Evolutionary conservation across 345 rosid genomes (phyloP).

Genomic region (Rhodamnia argentea): DNA sequence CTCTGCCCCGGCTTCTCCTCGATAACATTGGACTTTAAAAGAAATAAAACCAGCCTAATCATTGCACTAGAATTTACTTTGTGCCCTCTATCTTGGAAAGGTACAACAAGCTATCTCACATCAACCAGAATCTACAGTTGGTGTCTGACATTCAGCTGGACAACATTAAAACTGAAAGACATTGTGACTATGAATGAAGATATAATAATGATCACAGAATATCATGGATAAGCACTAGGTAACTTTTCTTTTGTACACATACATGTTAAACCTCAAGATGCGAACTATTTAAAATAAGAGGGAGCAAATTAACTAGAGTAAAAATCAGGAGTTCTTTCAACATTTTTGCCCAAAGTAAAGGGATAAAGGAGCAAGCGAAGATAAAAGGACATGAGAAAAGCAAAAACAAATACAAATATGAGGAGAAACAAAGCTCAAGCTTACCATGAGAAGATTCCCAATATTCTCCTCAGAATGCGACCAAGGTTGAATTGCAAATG

Average conservation of each 20-base stretch:
- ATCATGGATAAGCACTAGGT: not conserved
- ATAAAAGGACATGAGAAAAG: not conserved
- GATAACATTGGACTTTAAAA: not conserved
- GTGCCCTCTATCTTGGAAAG: not conserved
- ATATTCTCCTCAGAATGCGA: slow-evolving; percentile 67
- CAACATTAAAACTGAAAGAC: not conserved
- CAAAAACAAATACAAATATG: not conserved
- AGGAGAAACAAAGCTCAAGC: slow-evolving; percentile 5
- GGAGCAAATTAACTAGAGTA: not conserved
- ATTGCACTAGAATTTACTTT: not conserved
- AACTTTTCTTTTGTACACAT: not conserved
- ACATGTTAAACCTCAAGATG: not conserved
- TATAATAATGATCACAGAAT: not conserved
- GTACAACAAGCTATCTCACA: not conserved
- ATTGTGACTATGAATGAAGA: not conserved
- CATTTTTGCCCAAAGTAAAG: not conserved
- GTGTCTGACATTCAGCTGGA: not conserved
- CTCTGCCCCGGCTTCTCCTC: not conserved
- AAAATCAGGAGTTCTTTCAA: not conserved
- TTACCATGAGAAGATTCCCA: slow-evolving; percentile 91
- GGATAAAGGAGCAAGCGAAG: not conserved
- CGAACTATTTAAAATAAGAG: not conserved
- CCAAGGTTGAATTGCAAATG: slow-evolving; percentile 75
- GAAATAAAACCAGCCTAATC: not conserved
- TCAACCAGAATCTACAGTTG: not conserved